These are phyloP conservation scores for Candida glucosophila DNA, from an alignment of 1,139 yeast genomes.

Conservation along the genomic window DNA sequence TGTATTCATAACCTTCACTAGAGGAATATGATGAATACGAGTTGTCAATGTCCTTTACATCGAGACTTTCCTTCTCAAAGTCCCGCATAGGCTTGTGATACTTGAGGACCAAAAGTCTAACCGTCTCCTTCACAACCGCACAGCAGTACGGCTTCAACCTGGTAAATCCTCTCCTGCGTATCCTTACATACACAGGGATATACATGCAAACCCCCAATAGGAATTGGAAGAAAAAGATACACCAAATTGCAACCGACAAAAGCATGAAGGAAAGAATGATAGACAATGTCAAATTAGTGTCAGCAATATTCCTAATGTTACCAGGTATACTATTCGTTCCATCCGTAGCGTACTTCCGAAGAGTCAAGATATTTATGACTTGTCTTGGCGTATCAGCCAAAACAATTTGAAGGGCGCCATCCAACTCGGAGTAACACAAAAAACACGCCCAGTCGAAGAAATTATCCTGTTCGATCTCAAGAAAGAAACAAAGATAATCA, in stretches of 20 bases:
- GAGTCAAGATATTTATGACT: conserved; percentile 68
- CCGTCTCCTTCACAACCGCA: conserved; percentile 43
- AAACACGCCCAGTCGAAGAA: conserved; percentile 63
- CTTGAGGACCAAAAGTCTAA: conserved; percentile 40
- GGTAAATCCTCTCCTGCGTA: conserved; percentile 27
- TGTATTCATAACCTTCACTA: conserved; percentile 4
- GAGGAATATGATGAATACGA: conserved; percentile 4
- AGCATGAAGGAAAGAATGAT: conserved; percentile 68
- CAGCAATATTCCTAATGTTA: conserved; percentile 53
- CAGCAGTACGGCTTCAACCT: conserved; percentile 54
- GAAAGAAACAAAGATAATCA: conserved; percentile 64
- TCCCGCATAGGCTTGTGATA: conserved; percentile 36
- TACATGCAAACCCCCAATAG: conserved; percentile 47
- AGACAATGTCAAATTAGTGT: conserved; percentile 54
- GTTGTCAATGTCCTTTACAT: conserved; percentile 5
- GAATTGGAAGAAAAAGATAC: conserved; percentile 56
- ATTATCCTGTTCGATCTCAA: conserved; percentile 57
- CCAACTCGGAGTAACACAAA: conserved; percentile 58
- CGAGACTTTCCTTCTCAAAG: conserved; percentile 25
- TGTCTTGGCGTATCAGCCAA: conserved; percentile 89
- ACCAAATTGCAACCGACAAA: conserved; percentile 69
- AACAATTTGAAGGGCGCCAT: conserved; percentile 53
- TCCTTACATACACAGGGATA: conserved; percentile 45
- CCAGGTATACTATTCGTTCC: conserved; percentile 35
- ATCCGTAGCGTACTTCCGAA: conserved; percentile 48